Evolutionary conservation across 768 basidiomycete species (phyloP).

Genomic region (Fomitopsis serialis): DNA sequence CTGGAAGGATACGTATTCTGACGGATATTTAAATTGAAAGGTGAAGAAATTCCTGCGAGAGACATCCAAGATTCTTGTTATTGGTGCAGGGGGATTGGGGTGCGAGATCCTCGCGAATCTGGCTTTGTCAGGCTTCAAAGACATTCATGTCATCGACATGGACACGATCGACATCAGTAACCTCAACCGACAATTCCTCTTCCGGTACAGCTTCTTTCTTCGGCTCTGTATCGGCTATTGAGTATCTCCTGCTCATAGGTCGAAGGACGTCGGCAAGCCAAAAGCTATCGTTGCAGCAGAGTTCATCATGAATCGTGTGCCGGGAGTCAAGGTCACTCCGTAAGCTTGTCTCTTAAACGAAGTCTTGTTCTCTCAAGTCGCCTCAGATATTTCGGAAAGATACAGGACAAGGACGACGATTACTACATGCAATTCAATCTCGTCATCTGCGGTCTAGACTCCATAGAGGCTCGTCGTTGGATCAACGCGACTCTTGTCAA

Average conservation of each 20-base stretch:
- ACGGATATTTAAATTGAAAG: conserved; percentile 32
- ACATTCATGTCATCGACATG: conserved; percentile 99
- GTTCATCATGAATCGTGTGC: conserved; percentile 94
- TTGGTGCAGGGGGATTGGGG: conserved; percentile 95
- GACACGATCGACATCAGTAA: conserved; percentile 99
- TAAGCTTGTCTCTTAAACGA: conserved; percentile 34
- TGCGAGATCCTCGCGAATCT: conserved; percentile 97
- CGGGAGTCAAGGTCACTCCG: conserved; percentile 96
- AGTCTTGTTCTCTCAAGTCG: conserved; percentile 4
- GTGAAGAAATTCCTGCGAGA: conserved; percentile 83
- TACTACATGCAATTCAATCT: conserved; percentile 98
- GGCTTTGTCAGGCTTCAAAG: conserved; percentile 93
- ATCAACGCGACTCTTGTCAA: conserved; percentile 97
- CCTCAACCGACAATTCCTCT: conserved; percentile 95
- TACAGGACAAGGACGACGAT: conserved; percentile 93
- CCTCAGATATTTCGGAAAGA: conserved; percentile 88
- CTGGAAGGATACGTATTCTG: no score
- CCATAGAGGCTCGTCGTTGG: conserved; percentile 96
- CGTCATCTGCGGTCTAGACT: conserved; percentile 95
- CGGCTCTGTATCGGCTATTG: neutral
- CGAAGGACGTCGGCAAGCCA: conserved; percentile 86
- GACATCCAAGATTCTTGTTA: conserved; percentile 90
- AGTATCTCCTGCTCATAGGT: conserved; percentile 36
- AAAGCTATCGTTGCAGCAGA: conserved; percentile 95
- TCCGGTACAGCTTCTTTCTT: conserved; percentile 53